Conservation (phyloP, 768 basidiomycete species). For the Lactifluus pinguis region DNA sequence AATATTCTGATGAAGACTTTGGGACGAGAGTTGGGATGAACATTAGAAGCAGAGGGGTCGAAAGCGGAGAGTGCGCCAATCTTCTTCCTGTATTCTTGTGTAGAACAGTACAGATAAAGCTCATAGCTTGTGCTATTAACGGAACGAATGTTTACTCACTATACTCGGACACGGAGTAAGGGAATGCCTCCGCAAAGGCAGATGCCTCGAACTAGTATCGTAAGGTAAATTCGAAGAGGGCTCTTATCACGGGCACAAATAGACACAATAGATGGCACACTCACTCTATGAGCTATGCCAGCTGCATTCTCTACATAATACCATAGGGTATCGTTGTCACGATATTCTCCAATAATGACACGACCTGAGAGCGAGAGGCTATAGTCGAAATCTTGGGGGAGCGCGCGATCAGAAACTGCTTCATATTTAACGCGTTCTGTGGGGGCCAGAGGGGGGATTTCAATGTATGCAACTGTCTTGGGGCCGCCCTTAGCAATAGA, state of each 20-base stretch:
- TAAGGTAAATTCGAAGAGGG: neutral
- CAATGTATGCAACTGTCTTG: neutral
- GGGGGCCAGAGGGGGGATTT: neutral
- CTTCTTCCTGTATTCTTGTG: slow-evolving; percentile 37
- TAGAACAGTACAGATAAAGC: neutral
- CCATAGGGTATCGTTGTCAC: slow-evolving; percentile 10
- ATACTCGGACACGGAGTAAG: slow-evolving; percentile 16
- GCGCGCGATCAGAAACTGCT: slow-evolving; percentile 6
- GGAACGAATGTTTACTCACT: slow-evolving; percentile 4
- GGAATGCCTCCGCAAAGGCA: slow-evolving; percentile 8
- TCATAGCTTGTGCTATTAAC: neutral
- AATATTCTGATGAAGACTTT: slow-evolving; percentile 29
- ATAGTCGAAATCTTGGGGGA: slow-evolving; percentile 13
- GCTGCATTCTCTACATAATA: slow-evolving; percentile 14
- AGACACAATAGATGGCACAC: neutral
- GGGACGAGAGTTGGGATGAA: slow-evolving; percentile 54
- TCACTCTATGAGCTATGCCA: slow-evolving; percentile 15
- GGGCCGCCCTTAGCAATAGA: neutral
- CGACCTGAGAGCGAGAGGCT: slow-evolving; percentile 7
- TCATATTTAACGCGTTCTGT: slow-evolving; percentile 13
- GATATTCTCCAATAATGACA: slow-evolving; percentile 15
- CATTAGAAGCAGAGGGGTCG: slow-evolving; percentile 48
- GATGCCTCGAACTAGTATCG: slow-evolving; percentile 9
- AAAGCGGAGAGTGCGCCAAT: slow-evolving; percentile 40
- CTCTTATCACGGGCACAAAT: neutral